Percentiles rank a stretch among this genome's conserved stretches.
These are phyloP conservation scores for Entomophthora muscae DNA, from an alignment of 371 early-diverging fungal genomes.

Conservation along the genomic window DNA sequence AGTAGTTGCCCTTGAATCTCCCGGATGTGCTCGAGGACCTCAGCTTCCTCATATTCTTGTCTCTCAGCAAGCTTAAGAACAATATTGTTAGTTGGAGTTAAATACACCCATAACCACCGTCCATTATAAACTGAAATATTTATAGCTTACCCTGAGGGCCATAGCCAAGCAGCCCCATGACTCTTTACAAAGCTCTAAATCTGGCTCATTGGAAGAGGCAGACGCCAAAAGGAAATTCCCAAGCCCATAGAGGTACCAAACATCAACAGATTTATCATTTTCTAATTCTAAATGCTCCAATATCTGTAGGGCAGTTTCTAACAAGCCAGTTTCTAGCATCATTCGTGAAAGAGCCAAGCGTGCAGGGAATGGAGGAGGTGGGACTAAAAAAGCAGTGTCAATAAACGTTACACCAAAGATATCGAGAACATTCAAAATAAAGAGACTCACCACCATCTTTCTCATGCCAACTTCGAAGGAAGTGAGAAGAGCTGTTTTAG, in stretches of 20 bases:
- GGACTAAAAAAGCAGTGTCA: conserved; percentile 10
- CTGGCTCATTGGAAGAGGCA: conserved; percentile 24
- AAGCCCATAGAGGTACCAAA: conserved; percentile 90
- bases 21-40: conserved; percentile 41
- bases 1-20: conserved; percentile 35
- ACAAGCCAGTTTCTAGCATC: conserved; percentile 59
- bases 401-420: neutral
- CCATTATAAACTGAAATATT: too few species aligned
- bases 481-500: conserved; percentile 38
- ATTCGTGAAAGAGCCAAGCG: conserved; percentile 59
- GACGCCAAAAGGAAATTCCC: conserved; percentile 60
- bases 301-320: conserved; percentile 58
- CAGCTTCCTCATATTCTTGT: conserved; percentile 43
- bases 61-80: conserved; percentile 30
- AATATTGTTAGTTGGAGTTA: conserved; percentile 9
- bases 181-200: conserved; percentile 36
- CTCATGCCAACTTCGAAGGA: conserved; percentile 60
- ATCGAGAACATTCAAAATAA: conserved; percentile 2
- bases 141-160: conserved; percentile 36
- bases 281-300: conserved; percentile 66
- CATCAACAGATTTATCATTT: conserved; percentile 77
- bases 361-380: conserved; percentile 59
- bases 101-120: too few species aligned
- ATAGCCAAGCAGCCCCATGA: conserved; percentile 59
- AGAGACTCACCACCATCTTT: conserved; percentile 23